Base-by-base conservation (phyloP, 129 eudicot species). In the Saussurea involucrata region DNA sequence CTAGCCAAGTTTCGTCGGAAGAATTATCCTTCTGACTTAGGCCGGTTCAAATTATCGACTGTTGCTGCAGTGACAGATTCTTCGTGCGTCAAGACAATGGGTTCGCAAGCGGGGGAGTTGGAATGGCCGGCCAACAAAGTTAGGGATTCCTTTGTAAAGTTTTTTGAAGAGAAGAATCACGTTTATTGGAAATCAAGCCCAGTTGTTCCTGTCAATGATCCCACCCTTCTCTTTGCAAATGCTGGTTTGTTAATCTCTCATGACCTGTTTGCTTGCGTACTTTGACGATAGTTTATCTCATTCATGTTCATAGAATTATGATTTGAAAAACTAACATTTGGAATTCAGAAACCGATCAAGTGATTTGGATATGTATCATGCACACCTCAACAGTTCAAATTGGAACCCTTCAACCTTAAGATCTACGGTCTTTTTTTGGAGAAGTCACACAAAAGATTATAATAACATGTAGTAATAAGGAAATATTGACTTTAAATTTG, bases 161-260 rank as follows among this genome's bases (percentile, higher is more conserved):
- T 92, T 63, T 95, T 89, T 29, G 83, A 89, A 80, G 85, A 61
- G 2, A 85, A 85, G 75, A 63, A 36, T 3, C 99, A 95, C 36
- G 88, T 81, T 0, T 33, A 79, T 31, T 92, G 96, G 96, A 89
- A 85, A 77, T 95, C 99, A 0, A 95, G 99, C 24, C 99, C 99
- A 2, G 99, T 95, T 74, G 99, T 95, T 73, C 99, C 99, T 34
- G 88, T 78, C 49, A 92, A 92, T 55, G 99, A 95, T 60, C 99
- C 99, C 5, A 95, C 99, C 6, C 92, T 95, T 33, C 92, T 95
- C 28, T 95, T 95, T 46, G 96, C 99, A 20, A 95, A 95, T 74
- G 97, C 99, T 46, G 99, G 99, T 95, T 42, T 8, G 86, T 80
- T 44, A 20, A 27, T 76, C 61, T 18, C 31, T 49, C 20, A 8